Evolutionary conservation across 73 alveolate species (phyloP).

Genomic region (Breviolum minutum): DNA sequence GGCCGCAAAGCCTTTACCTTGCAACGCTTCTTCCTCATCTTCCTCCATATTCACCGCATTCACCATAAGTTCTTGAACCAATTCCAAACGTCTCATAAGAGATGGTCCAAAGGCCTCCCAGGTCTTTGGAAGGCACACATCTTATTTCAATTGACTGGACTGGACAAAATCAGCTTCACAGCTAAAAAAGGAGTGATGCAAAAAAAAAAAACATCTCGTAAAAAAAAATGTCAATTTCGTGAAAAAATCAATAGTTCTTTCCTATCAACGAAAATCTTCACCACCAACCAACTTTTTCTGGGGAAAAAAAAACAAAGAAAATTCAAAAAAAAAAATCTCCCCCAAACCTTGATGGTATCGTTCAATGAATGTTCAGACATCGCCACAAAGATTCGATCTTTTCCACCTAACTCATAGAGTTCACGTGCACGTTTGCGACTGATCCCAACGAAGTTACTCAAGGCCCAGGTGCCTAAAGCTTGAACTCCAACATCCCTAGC

Average conservation of each 20-base stretch:
- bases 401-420: slow-evolving; percentile 71
- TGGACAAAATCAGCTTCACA: no score
- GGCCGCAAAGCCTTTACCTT: slow-evolving; percentile 39
- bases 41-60: slow-evolving; percentile 67
- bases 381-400: slow-evolving; percentile 59
- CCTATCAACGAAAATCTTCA: no score
- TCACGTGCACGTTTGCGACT: slow-evolving; percentile 67
- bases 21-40: not conserved
- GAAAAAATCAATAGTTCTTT: no score
- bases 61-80: slow-evolving; percentile 52
- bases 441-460: slow-evolving; percentile 60
- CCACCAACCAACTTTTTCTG: not conserved
- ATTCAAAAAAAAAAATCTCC: not conserved
- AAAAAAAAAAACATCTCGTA: no score
- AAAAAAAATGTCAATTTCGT: no score
- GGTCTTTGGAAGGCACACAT: not conserved
- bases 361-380: slow-evolving; percentile 58
- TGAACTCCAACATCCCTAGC: slow-evolving; percentile 45
- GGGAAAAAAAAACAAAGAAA: not conserved
- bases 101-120: slow-evolving; percentile 14
- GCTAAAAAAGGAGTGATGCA: not conserved
- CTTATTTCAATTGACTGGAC: not conserved
- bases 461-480: slow-evolving; percentile 52
- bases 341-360: slow-evolving; percentile 17
- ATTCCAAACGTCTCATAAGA: slow-evolving; percentile 43